phyloP scores from a whole-genome alignment of 139 green algal species.

The Yamagishiella unicocca region DNA sequence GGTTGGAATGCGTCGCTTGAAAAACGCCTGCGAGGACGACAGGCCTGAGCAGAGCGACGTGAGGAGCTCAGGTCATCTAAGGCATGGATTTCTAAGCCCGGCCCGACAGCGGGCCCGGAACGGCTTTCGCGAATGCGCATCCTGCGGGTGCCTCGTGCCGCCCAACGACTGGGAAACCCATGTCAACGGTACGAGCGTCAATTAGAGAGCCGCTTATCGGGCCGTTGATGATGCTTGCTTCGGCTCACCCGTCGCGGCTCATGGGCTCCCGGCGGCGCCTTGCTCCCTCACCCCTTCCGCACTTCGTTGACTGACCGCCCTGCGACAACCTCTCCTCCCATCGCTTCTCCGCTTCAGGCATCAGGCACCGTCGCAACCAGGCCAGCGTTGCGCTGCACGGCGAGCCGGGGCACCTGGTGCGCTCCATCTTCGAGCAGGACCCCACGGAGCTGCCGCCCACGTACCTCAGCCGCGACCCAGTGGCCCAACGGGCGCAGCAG shows the following conservation, averaged over 20 bases:
- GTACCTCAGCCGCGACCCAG: background rate
- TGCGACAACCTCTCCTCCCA: too few relatives aligned
- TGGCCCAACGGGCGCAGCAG: background rate
- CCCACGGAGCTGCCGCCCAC: background rate
- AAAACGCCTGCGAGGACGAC: too few relatives aligned
- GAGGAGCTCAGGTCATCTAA: too few relatives aligned
- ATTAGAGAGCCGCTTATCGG: background rate
- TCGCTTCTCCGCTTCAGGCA: constrained; percentile 18
- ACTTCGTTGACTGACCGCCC: too few relatives aligned
- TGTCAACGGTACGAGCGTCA: background rate
- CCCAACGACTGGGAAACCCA: background rate
- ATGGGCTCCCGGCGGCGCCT: too few relatives aligned
- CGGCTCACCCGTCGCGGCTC: too few relatives aligned
- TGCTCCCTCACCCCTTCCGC: too few relatives aligned
- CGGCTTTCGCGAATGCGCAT: background rate
- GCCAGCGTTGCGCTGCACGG: constrained; percentile 15
- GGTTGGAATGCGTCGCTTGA: too few relatives aligned
- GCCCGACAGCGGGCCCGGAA: background rate
- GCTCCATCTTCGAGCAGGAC: constrained; percentile 20
- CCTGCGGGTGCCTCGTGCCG: constrained; percentile 32
- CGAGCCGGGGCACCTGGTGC: constrained; percentile 11
- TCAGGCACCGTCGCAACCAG: constrained; percentile 18
- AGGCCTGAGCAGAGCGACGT: too few relatives aligned
- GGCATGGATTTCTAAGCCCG: background rate
- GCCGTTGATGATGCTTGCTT: too few relatives aligned